Base-by-base conservation (phyloP, 768 basidiomycete species). In the Kwoniella europaea region DNA sequence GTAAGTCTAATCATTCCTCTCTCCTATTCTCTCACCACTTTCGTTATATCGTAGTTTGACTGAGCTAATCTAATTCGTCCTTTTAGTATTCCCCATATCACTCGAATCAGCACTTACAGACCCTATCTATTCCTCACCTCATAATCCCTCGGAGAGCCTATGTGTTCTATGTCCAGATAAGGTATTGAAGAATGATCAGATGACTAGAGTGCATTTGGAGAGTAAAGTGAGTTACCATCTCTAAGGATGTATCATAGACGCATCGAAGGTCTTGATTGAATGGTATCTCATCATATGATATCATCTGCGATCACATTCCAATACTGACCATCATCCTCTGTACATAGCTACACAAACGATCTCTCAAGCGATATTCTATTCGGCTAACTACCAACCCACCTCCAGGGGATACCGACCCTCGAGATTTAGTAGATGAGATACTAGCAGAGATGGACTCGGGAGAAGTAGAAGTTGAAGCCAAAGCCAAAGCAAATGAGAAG, bases 141-240 rank as follows among this genome's bases (percentile, higher is more conserved):
- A 61, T 29, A 41, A 61, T 15, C 15, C 60, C 22, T 18, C 59
- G 50, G 56, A 66, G n/a, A 20, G 56, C 22, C 69, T 67, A 20
- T 81, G 79, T 54, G 74, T 81, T 0, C 59, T 79, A 7, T 81
- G 79, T 71, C 79, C 77, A 3, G 71, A 71, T 10, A 75, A 74
- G 63, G 44, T 71, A 4, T 43, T 81, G 53, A 75, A 77, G 63
- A 74, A 73, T 29, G 69, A 76, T 3, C 63, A 72, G 12, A 76
- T 78, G 69, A 64, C 69, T 1, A 42, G 67, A 44, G 44, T 63
- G 5, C 79, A 81, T 69, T 53, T 76, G 35, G 71, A 66, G 10
- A 71, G 73, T 64, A 63, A 67, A 35, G 75, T 80, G 42, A 60
- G 74, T 73, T 13, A 53, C 35, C 35, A 35, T 6, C 35, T 35